phyloP scores from a whole-genome alignment of 352 stramenopile species.

The Phytophthora sp. region DNA sequence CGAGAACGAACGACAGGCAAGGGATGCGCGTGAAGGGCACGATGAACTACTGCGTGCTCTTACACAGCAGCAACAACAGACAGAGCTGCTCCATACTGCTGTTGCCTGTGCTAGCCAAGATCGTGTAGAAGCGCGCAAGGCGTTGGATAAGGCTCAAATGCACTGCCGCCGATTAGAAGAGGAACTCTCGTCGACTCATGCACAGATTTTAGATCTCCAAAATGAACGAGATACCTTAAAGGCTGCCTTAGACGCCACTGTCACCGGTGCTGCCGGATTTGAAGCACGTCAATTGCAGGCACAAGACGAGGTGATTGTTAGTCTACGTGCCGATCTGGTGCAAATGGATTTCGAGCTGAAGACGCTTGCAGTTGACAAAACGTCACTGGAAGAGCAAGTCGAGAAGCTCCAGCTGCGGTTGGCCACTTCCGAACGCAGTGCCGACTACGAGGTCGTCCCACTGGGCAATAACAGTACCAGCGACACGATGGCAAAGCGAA shows the following conservation, averaged over 20 bases:
- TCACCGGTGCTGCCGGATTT: conserved; percentile 20
- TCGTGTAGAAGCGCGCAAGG: conserved; percentile 38
- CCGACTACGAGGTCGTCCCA: conserved; percentile 53
- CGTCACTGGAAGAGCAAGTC: conserved; percentile 40
- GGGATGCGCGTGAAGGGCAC: conserved; percentile 42
- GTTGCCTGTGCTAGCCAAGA: conserved; percentile 33
- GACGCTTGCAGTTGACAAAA: conserved; percentile 54
- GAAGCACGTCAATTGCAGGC: conserved; percentile 43
- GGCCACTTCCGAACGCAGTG: conserved; percentile 17
- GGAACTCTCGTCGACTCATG: conserved; percentile 46
- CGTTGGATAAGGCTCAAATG: conserved; percentile 55
- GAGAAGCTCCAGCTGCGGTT: conserved; percentile 41
- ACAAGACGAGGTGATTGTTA: conserved; percentile 61
- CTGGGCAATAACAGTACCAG: conserved; percentile 36
- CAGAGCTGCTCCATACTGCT: conserved; percentile 39
- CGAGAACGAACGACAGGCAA: conserved; percentile 30
- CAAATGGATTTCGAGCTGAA: conserved; percentile 76
- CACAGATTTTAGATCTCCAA: conserved; percentile 53
- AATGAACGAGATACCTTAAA: conserved; percentile 49
- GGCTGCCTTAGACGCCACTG: conserved; percentile 38
- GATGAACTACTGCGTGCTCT: conserved; percentile 61
- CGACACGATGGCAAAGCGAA: conserved; percentile 35
- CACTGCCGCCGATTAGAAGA: conserved; percentile 61
- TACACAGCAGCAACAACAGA: conserved; percentile 46
- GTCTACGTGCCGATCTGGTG: conserved; percentile 59